phyloP scores from a whole-genome alignment of 805 yeast species.

The Starmerella geochares region DNA sequence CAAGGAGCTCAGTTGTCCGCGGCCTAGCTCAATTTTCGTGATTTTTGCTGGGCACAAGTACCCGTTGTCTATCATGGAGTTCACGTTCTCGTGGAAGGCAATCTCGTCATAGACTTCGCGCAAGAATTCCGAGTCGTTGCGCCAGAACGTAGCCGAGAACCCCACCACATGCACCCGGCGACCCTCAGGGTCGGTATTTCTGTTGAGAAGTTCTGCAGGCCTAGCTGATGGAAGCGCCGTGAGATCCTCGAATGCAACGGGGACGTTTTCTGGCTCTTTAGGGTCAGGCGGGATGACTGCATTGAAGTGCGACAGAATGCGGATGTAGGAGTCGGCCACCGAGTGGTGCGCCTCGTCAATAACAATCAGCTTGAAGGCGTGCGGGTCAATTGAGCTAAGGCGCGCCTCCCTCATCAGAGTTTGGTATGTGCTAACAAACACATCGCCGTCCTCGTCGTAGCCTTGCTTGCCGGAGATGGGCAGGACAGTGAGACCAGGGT shows the following conservation, averaged over 20 bases:
- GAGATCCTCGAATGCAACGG: constrained; percentile 6
- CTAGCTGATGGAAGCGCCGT: not conserved
- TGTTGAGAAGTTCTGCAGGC: not conserved
- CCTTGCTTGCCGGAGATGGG: constrained; percentile 57
- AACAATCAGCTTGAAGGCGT: constrained; percentile 58
- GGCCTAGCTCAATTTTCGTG: constrained; percentile 38
- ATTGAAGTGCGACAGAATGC: constrained; percentile 49
- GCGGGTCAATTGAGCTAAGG: constrained; percentile 45
- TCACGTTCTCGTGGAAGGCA: constrained; percentile 55
- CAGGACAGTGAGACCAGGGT: constrained; percentile 46
- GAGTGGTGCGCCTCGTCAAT: constrained; percentile 93
- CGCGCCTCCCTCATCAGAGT: constrained; percentile 44
- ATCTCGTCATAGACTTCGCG: constrained; percentile 57
- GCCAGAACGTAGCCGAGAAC: constrained; percentile 74
- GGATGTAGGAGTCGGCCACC: constrained; percentile 56
- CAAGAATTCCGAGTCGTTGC: constrained; percentile 61
- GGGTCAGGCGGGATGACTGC: constrained; percentile 14
- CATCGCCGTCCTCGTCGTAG: constrained; percentile 39
- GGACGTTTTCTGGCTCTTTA: not conserved
- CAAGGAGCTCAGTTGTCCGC: not conserved
- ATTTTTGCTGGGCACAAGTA: constrained; percentile 64
- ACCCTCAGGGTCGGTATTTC: constrained; percentile 23
- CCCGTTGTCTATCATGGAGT: constrained; percentile 55
- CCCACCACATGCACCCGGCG: constrained; percentile 57
- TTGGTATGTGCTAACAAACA: constrained; percentile 69